Evolutionary conservation across 305 asterid genomes (phyloP).

Genomic region (Striga hermonthica): DNA sequence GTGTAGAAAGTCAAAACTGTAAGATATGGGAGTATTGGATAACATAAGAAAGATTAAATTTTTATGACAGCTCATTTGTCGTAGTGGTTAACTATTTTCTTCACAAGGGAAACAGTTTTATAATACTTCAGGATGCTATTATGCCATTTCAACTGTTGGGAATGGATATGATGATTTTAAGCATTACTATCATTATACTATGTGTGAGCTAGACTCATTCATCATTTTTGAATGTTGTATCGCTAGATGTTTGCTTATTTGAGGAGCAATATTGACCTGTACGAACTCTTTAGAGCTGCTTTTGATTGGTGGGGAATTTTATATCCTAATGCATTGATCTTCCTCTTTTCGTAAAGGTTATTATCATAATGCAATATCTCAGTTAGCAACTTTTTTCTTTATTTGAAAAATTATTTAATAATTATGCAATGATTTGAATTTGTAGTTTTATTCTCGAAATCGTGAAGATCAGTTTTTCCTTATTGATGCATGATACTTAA

Average conservation of each 20-base stretch:
- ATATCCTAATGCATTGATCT: conserved; percentile 7
- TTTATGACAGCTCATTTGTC: conserved; percentile 12
- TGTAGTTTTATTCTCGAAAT: too few species aligned
- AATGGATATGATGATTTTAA: conserved; percentile 5
- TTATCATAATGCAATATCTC: not conserved
- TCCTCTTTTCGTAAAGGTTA: conserved; percentile 9
- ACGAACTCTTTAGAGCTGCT: conserved; percentile 17
- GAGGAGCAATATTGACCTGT: conserved; percentile 10
- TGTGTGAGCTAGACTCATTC: conserved; percentile 17
- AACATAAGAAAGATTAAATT: conserved; percentile 14
- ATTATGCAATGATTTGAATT: too few species aligned
- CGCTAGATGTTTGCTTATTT: conserved; percentile 15
- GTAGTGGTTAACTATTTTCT: conserved; percentile 14
- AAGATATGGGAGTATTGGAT: not conserved
- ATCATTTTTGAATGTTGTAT: conserved; percentile 21
- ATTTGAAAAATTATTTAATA: too few species aligned
- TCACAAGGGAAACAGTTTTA: conserved; percentile 19
- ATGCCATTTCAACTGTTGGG: conserved; percentile 17
- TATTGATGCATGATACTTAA: too few species aligned
- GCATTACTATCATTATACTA: conserved; percentile 9
- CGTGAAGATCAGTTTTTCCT: too few species aligned
- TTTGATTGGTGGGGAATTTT: conserved; percentile 8
- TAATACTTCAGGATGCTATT: not conserved
- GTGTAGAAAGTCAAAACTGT: conserved; percentile 1
- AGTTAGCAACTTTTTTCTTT: too few species aligned